Evolutionary conservation across 305 asterid species (phyloP).

Genomic region (Rubia tinctorum): DNA sequence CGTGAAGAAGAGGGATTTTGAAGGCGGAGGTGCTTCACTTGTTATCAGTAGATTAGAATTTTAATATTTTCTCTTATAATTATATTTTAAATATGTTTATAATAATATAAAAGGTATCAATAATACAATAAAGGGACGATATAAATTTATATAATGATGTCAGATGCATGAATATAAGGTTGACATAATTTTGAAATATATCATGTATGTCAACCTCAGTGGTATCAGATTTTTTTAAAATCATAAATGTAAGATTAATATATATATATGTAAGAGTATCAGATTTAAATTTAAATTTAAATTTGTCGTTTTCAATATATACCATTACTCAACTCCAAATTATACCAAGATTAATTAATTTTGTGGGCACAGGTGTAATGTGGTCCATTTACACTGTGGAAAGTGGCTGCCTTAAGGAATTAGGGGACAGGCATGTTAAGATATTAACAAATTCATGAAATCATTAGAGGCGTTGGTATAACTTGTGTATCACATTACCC

Average conservation of each 20-base stretch:
- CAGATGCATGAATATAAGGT: no score
- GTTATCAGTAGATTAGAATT: no score
- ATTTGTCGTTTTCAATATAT: not conserved
- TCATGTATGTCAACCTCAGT: not conserved
- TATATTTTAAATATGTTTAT: no score
- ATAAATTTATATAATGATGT: no score
- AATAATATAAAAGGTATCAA: no score
- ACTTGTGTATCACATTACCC: conserved; percentile 9
- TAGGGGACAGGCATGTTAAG: not conserved
- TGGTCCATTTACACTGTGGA: conserved; percentile 48
- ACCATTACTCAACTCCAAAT: not conserved
- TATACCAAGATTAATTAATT: not conserved
- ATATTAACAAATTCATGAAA: conserved; percentile 8
- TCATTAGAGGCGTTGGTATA: conserved; percentile 13
- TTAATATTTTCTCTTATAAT: no score
- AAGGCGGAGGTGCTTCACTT: no score
- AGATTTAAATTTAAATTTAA: no score
- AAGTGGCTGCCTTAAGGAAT: conserved; percentile 32
- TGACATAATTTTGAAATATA: no score
- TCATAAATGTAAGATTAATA: not conserved
- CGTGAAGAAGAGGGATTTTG: no score
- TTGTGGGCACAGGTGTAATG: conserved; percentile 25
- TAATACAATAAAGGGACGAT: no score
- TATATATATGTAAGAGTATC: no score
- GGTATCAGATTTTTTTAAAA: not conserved